Evolutionary conservation across 2,329 filamentous ascomycete species (phyloP), one percentile per base, ranked within the genome.

Genomic region (Cercospora nicotianae): DNA sequence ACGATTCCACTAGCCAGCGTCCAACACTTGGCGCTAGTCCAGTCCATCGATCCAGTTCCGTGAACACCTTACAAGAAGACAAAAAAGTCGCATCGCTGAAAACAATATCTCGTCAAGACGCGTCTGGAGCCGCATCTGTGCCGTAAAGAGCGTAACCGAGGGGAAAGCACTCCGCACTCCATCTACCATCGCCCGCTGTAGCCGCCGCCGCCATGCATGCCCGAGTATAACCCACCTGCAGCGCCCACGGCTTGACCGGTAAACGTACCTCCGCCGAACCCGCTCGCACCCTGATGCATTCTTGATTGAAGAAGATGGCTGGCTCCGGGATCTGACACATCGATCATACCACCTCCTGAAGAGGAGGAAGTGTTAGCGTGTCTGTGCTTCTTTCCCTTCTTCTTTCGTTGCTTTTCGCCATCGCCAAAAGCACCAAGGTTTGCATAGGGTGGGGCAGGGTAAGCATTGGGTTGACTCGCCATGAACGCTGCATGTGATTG

Each of bases 321-420:
- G 94, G 94, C 66, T 62, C 93, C 98, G 94, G 87, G 92, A 93
- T 94, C 97, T 66, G 70, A 70, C 67, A 72, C 93, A 96, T 98
- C 94, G 86, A 96, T 94, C 94, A 97, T 89, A 87, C 92, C 94
- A 89, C 93, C 94, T 87, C 91, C 91, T 39, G 74, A 75, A 89
- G 93, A 96, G 90, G 94, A 98, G 92, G 94, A 97, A 94, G 94
- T 97, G 93, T 97, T 97, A 95, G 93, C 94, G 90, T 97, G 94
- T 90, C 94, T 96, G 88, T 97, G 94, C 93, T 97, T 97, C 90
- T 97, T 97, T 87, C 93, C 93, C 93, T 97, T 97, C 89, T 97
- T 97, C 91, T 96, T 97, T 36, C 72, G 72, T 68, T 75, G 93
- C 90, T 97, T 77, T 63, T 77, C 73, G 59, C 70, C 72, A 65